Percentiles rank a stretch among this genome's conserved stretches.
phyloP scores from a whole-genome alignment of 306 rosid genomes.

The Argentina anserina region DNA sequence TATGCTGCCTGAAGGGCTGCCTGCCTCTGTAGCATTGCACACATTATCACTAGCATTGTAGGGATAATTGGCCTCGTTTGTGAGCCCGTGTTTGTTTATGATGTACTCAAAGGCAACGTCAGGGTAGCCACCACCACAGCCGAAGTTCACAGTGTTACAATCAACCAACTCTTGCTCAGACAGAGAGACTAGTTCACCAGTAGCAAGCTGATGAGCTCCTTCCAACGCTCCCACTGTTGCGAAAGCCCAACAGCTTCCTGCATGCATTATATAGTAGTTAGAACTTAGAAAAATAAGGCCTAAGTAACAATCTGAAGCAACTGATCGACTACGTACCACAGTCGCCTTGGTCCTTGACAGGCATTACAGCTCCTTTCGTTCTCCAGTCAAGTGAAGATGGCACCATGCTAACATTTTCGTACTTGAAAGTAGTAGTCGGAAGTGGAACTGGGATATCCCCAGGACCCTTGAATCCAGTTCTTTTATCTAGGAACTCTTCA shows the following conservation, averaged over 20 bases:
- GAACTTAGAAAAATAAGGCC: too few relatives aligned
- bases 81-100: slow-evolving; percentile 29
- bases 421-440: slow-evolving; percentile 29
- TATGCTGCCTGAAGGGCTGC: slow-evolving; percentile 18
- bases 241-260: slow-evolving; percentile 43
- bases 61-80: slow-evolving; percentile 32
- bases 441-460: slow-evolving; percentile 19
- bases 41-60: slow-evolving; percentile 28
- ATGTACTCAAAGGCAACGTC: slow-evolving; percentile 47
- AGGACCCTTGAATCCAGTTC: slow-evolving; percentile 47
- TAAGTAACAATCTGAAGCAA: too few relatives aligned
- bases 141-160: slow-evolving; percentile 38
- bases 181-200: slow-evolving; percentile 28
- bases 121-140: slow-evolving; percentile 36
- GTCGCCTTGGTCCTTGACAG: slow-evolving; percentile 41
- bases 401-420: slow-evolving; percentile 20
- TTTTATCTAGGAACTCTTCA: slow-evolving; percentile 32
- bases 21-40: slow-evolving; percentile 20
- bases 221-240: slow-evolving; percentile 44
- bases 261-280: neutral
- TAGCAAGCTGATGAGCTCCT: slow-evolving; percentile 23
- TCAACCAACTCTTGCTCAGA: slow-evolving; percentile 48
- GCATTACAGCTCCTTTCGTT: slow-evolving; percentile 37
- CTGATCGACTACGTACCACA: slow-evolving; percentile 32
- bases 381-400: slow-evolving; percentile 43